Percentiles rank a stretch among this genome's conserved stretches.
Evolutionary conservation across 2,329 filamentous ascomycete species (phyloP).

Genomic region (Pseudogymnoascus sp.): DNA sequence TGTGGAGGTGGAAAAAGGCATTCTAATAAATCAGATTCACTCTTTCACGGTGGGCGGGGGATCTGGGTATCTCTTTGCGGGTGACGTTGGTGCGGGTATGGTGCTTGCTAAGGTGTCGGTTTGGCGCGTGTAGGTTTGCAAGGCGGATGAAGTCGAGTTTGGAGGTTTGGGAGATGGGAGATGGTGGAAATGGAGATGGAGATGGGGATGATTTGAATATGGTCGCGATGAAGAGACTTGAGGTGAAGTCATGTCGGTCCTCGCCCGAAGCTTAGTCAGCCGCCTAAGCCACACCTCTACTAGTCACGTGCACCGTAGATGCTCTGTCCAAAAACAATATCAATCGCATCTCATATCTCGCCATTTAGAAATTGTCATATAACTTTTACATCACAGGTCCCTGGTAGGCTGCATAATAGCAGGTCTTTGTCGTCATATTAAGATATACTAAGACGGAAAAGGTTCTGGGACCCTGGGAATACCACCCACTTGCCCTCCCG

Average conservation of each 20-base stretch:
- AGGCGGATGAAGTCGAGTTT: neutral
- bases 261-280: neutral
- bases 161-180: neutral
- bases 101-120: neutral
- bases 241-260: neutral
- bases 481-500: neutral
- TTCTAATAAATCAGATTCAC: conserved; percentile 7
- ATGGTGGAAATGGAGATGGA: neutral
- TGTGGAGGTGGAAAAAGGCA: neutral
- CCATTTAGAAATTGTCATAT: neutral
- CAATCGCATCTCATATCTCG: neutral
- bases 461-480: neutral
- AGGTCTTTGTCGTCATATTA: neutral
- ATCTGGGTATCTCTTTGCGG: neutral
- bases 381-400: neutral
- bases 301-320: neutral
- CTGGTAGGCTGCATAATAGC: neutral
- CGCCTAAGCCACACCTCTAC: neutral
- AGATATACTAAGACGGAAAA: neutral
- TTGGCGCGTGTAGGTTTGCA: neutral
- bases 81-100: neutral
- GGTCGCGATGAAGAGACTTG: neutral
- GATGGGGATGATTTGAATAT: neutral
- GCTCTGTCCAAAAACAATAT: neutral
- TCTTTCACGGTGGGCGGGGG: neutral